These are phyloP conservation scores for Massarina eburnea DNA, from an alignment of 2,329 filamentous ascomycete species.

Conservation along the genomic window DNA sequence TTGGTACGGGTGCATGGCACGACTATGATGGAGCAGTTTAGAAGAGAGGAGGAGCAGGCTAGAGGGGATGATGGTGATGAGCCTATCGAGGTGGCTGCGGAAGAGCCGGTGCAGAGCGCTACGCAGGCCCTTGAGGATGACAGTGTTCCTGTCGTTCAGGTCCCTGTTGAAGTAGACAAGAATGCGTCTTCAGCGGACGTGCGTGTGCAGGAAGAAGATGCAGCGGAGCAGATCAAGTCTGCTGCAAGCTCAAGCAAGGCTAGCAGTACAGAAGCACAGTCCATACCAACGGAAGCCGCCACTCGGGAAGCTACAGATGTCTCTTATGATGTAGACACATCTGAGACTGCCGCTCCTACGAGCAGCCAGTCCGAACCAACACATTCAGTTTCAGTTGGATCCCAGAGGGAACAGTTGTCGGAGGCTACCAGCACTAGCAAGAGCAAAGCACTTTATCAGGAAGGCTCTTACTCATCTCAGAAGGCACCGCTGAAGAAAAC, in stretches of 20 bases:
- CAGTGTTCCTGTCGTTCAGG: conserved; percentile 18
- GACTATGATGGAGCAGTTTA: conserved; percentile 91
- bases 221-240: background rate
- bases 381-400: background rate
- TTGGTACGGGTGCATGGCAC: conserved; percentile 89
- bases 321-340: background rate
- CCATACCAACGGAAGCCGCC: background rate
- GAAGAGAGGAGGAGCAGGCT: conserved; percentile 75
- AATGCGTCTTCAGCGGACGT: conserved; percentile 1
- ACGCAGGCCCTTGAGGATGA: conserved; percentile 29
- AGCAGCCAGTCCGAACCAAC: background rate
- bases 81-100: conserved; percentile 50
- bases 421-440: background rate
- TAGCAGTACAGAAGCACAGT: background rate
- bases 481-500: conserved; percentile 8
- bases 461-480: conserved; percentile 3
- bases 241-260: background rate
- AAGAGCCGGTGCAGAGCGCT: conserved; percentile 41
- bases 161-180: conserved; percentile 17
- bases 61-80: conserved; percentile 63
- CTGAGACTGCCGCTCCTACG: background rate
- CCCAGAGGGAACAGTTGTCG: background rate
- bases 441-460: background rate
- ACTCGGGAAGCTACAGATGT: conserved; percentile 1
- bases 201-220: conserved; percentile 1